These are phyloP conservation scores for Aphanocladium album DNA, from an alignment of 2,329 filamentous ascomycete genomes.

Conservation along the genomic window DNA sequence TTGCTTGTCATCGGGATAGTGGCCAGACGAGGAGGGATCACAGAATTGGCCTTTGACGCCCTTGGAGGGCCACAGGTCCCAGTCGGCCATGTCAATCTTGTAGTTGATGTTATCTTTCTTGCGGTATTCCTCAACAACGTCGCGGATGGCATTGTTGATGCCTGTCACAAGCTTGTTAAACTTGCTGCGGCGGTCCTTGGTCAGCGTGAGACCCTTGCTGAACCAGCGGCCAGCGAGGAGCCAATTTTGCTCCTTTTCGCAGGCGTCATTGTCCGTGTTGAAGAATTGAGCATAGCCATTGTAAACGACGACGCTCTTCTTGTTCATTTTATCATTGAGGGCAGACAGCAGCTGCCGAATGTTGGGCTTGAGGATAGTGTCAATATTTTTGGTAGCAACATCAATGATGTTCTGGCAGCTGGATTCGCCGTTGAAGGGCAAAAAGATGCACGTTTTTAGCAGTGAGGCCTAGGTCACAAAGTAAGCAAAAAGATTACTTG, in stretches of 20 bases:
- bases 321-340: slow-evolving; percentile 25
- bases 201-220: slow-evolving; percentile 16
- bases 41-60: slow-evolving; percentile 29
- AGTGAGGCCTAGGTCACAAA: slow-evolving; percentile 4
- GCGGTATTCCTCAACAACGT: slow-evolving; percentile 22
- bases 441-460: slow-evolving; percentile 20
- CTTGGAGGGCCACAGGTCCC: slow-evolving; percentile 24
- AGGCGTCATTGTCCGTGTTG: slow-evolving; percentile 23
- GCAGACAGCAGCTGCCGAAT: slow-evolving; percentile 21
- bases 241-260: slow-evolving; percentile 14
- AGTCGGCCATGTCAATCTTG: slow-evolving; percentile 24
- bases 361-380: slow-evolving; percentile 24
- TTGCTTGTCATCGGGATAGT: slow-evolving; percentile 26
- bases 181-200: slow-evolving; percentile 21
- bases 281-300: slow-evolving; percentile 30
- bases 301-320: slow-evolving; percentile 25
- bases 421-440: slow-evolving; percentile 15
- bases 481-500: neutral
- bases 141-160: slow-evolving; percentile 24
- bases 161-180: slow-evolving; percentile 25
- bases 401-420: slow-evolving; percentile 19
- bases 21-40: slow-evolving; percentile 17
- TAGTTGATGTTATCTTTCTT: slow-evolving; percentile 15
- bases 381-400: slow-evolving; percentile 23
- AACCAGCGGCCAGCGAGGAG: neutral